Evolutionary conservation across 345 rosid species (phyloP), one percentile per base, ranked within the genome.

Genomic region (Salix koriyanagi): DNA sequence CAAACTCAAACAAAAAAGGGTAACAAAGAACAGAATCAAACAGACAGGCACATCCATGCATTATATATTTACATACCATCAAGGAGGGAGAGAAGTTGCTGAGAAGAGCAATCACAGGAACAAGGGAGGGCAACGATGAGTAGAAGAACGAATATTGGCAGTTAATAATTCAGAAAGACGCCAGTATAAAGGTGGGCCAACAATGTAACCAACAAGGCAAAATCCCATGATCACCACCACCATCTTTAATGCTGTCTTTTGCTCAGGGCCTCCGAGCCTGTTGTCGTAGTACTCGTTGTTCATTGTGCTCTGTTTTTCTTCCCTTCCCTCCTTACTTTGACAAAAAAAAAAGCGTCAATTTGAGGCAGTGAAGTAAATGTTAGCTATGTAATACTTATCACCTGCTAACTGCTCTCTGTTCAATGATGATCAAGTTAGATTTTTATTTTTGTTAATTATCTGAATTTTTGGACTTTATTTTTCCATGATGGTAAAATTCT

Each of bases 101-200:
- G 86, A 65, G 84, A 84, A 71, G 94, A 89, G 81, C 92, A 90
- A 77, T 90, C 92, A 76, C 94, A 90, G 44, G 74, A 41, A 81
- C 91, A 89, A 67, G 80, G 80, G 81, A 72, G 89, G 88, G 30
- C 92, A 90, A 69, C 84, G 65, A 30, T 75, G 64, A 65, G 76
- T 26, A 5, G 80, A 41, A 8, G 50, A 65, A 79, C 78, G 76
- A 77, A 39, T 36, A n/a, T 82, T 71, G 62, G 85, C 80, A 65
- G 83, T 76, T 48, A 85, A 52, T 65, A 78, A 79, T 72, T 84
- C 90, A 67, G 79, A 86, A 58, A 84, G 80, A 72, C 83, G 91
- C 92, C 92, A 86, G 70, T 86, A 87, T 62, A 90, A 72, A n/a
- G 91, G 89, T 1, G 87, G 91, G 34, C 88, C 90, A 11, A 79